Conservation (phyloP, 495 filamentous ascomycete species). For the Penicillium robsamsonii region DNA sequence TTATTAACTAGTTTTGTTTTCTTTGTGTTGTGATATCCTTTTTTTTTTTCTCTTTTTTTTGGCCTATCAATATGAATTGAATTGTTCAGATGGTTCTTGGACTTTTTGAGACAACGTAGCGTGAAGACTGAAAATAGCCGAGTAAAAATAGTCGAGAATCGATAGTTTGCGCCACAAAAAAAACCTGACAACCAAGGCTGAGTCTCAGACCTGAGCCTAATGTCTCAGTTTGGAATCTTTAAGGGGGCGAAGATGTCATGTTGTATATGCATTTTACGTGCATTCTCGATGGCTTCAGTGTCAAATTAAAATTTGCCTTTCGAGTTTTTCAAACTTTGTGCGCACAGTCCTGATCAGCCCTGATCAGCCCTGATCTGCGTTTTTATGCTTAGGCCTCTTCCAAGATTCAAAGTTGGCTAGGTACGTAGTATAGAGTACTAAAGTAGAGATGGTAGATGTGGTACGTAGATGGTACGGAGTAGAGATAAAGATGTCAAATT, state of each 20-base stretch:
- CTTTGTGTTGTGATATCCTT: constrained; percentile 23
- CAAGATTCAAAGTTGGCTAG: no score
- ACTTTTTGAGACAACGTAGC: background rate
- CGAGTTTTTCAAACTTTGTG: no score
- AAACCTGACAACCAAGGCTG: background rate
- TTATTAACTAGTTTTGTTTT: constrained; percentile 7
- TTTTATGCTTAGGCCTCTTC: no score
- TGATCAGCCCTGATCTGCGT: no score
- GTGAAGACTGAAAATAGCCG: background rate
- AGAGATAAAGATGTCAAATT: background rate
- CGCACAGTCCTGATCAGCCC: no score
- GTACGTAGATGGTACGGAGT: no score
- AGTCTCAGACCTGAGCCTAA: no score
- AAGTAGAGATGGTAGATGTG: no score
- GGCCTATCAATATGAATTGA: constrained; percentile 1
- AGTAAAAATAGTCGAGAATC: background rate
- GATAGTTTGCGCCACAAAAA: constrained; percentile 1
- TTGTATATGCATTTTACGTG: background rate
- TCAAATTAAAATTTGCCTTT: background rate
- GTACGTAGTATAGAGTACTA: no score
- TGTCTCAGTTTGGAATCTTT: constrained; percentile 1
- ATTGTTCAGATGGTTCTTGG: background rate
- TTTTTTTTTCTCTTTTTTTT: constrained; percentile 7
- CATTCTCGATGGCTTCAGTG: background rate
- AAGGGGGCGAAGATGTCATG: background rate